A percentile compares a stretch with the other conserved stretches of the same genome.
phyloP scores from a whole-genome alignment of 2,329 filamentous ascomycete species.

The Penicillium sp. region DNA sequence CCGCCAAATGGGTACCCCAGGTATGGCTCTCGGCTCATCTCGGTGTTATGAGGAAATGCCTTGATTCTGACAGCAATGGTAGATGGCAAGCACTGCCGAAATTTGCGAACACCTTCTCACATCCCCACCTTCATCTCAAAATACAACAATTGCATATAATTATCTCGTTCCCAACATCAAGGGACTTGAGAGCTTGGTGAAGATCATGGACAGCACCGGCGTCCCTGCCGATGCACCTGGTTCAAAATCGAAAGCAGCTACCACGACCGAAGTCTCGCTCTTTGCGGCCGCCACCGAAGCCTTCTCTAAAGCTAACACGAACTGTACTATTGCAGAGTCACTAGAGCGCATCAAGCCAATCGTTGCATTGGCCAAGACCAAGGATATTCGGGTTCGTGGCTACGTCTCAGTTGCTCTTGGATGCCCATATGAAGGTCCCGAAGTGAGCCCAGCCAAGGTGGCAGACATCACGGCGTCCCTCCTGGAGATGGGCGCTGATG shows the following conservation, averaged over 20 bases:
- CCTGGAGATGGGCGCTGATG: slow-evolving; percentile 68
- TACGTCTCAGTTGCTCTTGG: slow-evolving; percentile 69
- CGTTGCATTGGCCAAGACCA: slow-evolving; percentile 59
- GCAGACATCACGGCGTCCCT: slow-evolving; percentile 64
- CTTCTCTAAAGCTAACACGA: slow-evolving; percentile 69
- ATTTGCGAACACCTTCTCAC: slow-evolving; percentile 61
- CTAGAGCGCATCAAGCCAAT: slow-evolving; percentile 63
- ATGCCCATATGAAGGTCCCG: slow-evolving; percentile 68
- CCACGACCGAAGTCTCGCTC: slow-evolving; percentile 62
- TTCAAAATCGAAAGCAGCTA: slow-evolving; percentile 33
- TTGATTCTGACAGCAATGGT: slow-evolving; percentile 1
- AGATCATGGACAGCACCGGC: slow-evolving; percentile 52
- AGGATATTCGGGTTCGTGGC: slow-evolving; percentile 63
- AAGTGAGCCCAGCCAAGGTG: slow-evolving; percentile 63
- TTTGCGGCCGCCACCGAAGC: slow-evolving; percentile 69
- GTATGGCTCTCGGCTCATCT: slow-evolving; percentile 34
- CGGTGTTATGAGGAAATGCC: neutral
- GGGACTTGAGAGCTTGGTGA: slow-evolving; percentile 64
- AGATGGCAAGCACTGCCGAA: slow-evolving; percentile 69
- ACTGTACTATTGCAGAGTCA: slow-evolving; percentile 67
- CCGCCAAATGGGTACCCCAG: slow-evolving; percentile 60
- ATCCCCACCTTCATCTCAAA: slow-evolving; percentile 53
- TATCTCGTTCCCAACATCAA: slow-evolving; percentile 68
- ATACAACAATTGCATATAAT: slow-evolving; percentile 63
- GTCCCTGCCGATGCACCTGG: slow-evolving; percentile 35